phyloP scores from a whole-genome alignment of 2,329 filamentous ascomycete species.

The Colletotrichum tropicicola region DNA sequence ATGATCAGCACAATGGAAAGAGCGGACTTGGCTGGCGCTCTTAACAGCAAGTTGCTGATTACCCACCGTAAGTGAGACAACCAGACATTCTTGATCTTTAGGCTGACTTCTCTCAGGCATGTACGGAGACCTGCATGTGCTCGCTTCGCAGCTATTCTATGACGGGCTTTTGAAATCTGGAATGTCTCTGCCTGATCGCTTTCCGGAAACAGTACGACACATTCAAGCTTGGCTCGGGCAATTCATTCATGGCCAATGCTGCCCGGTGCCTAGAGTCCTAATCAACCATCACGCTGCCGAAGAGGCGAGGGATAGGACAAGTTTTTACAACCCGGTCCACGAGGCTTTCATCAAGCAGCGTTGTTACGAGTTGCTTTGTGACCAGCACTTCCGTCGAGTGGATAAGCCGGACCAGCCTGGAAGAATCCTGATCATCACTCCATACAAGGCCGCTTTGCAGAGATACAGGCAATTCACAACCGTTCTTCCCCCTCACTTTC shows the following conservation, averaged over 20 bases:
- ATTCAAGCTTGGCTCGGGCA: slow-evolving; percentile 41
- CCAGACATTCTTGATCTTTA: not conserved
- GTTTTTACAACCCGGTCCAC: slow-evolving; percentile 51
- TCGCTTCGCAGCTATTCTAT: slow-evolving; percentile 54
- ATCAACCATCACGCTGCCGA: slow-evolving; percentile 38
- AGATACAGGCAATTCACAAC: slow-evolving; percentile 41
- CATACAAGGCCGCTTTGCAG: slow-evolving; percentile 48
- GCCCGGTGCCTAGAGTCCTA: slow-evolving; percentile 47
- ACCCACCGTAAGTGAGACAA: slow-evolving; percentile 43
- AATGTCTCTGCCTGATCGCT: slow-evolving; percentile 33
- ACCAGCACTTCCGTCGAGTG: slow-evolving; percentile 42
- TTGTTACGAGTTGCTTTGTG: slow-evolving; percentile 40
- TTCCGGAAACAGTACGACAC: slow-evolving; percentile 38
- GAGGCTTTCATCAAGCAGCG: slow-evolving; percentile 46
- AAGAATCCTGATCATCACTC: slow-evolving; percentile 53
- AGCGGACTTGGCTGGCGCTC: slow-evolving; percentile 41
- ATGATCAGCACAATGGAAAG: slow-evolving; percentile 48
- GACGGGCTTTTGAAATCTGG: slow-evolving; percentile 46
- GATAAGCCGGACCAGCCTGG: slow-evolving; percentile 37
- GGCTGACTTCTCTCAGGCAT: slow-evolving; percentile 29
- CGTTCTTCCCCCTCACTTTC: slow-evolving; percentile 5
- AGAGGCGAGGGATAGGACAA: slow-evolving; percentile 40
- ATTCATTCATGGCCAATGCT: slow-evolving; percentile 29
- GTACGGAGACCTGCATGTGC: slow-evolving; percentile 46
- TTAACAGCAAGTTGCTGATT: slow-evolving; percentile 43